Conservation (phyloP, 2,329 filamentous ascomycete species). For the Calonectria pauciramosa region DNA sequence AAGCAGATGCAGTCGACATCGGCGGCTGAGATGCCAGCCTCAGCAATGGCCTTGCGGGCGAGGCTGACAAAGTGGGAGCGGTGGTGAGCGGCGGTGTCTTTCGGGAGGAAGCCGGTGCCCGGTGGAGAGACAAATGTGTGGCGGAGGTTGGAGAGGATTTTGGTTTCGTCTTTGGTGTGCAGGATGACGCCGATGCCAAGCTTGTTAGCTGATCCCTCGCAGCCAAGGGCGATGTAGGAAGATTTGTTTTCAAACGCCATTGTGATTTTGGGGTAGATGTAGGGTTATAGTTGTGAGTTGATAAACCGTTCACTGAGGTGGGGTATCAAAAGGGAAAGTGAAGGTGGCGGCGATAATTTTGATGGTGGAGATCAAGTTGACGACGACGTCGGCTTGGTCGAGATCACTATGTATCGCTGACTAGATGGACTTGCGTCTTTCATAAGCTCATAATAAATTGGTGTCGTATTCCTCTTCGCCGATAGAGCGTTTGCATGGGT, state of each 20-base stretch:
- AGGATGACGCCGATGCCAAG: slow-evolving; percentile 93
- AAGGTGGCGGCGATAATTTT: slow-evolving; percentile 9
- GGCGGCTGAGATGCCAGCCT: slow-evolving; percentile 70
- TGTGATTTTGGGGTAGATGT: not conserved
- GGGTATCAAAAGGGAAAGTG: slow-evolving; percentile 20
- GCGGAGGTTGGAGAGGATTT: slow-evolving; percentile 91
- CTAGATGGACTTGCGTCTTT: not conserved
- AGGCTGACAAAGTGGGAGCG: slow-evolving; percentile 85
- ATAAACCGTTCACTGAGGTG: not conserved
- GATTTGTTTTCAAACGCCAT: slow-evolving; percentile 49
- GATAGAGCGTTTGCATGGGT: not conserved
- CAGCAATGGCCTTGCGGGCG: slow-evolving; percentile 82
- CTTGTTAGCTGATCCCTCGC: slow-evolving; percentile 97
- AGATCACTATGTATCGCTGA: not conserved
- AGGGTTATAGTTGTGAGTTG: not conserved
- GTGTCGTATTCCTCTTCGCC: not conserved
- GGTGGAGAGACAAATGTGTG: slow-evolving; percentile 95
- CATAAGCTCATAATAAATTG: not conserved
- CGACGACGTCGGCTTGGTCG: not conserved
- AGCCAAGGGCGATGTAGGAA: slow-evolving; percentile 69
- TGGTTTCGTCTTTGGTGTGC: slow-evolving; percentile 71
- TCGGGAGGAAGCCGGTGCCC: slow-evolving; percentile 94
- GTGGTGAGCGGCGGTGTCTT: slow-evolving; percentile 96
- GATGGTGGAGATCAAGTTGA: slow-evolving; percentile 5
- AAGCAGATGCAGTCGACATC: slow-evolving; percentile 96